Evolutionary conservation across 2,329 filamentous ascomycete species (phyloP).

Genomic region (Xylariomycetidae sp.): DNA sequence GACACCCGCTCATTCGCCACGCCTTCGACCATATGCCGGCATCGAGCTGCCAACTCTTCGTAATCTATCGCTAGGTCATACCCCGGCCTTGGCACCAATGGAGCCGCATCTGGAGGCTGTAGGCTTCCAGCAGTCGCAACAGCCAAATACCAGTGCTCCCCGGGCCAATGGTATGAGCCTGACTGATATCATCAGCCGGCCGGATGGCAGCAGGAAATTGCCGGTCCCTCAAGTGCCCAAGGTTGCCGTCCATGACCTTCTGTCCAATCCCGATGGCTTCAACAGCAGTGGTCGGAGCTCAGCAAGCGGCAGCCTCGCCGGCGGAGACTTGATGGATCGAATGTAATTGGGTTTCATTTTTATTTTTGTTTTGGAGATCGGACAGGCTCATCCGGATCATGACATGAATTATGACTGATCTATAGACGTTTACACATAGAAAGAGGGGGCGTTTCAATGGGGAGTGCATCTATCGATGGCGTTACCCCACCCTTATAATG

Average conservation of each 20-base stretch:
- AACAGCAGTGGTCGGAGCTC: conserved; percentile 74
- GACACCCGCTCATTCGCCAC: conserved; percentile 90
- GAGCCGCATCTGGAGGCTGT: conserved; percentile 50
- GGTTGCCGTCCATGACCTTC: conserved; percentile 79
- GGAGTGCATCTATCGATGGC: no score
- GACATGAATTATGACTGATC: conserved; percentile 27
- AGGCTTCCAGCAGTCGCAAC: conserved; percentile 39
- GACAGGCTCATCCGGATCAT: conserved; percentile 9
- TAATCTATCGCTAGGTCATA: conserved; percentile 51
- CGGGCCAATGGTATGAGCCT: conserved; percentile 70
- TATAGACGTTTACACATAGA: conserved; percentile 28
- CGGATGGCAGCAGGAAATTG: conserved; percentile 83
- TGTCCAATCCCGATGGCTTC: conserved; percentile 60
- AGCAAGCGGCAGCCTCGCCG: conserved; percentile 70
- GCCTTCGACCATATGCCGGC: conserved; percentile 73
- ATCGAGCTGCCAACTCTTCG: conserved; percentile 86
- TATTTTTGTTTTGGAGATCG: no score
- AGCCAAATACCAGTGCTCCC: conserved; percentile 49
- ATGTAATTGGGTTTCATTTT: conserved; percentile 34
- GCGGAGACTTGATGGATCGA: conserved; percentile 61
- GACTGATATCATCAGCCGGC: conserved; percentile 85
- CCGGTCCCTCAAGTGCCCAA: conserved; percentile 89
- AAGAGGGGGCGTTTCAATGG: conserved; percentile 15
- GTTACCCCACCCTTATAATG: no score
- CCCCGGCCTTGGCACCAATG: conserved; percentile 54